Base-by-base conservation (phyloP, 2,329 filamentous ascomycete species). In the Amauroascus niger region DNA sequence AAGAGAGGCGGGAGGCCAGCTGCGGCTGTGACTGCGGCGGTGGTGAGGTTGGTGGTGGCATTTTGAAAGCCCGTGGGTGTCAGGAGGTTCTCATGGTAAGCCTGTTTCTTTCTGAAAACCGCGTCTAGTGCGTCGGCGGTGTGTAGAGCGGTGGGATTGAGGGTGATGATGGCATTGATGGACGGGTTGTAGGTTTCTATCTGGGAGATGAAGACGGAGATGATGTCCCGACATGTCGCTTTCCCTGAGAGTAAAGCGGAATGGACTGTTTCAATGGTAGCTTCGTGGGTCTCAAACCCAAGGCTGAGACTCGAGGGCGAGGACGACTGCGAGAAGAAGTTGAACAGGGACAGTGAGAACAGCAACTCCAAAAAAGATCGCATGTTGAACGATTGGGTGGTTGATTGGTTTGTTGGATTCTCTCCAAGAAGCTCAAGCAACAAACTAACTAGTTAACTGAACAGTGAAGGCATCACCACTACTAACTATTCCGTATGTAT, bases 191-290 rank as follows among this genome's bases (percentile, higher is more conserved):
- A 73, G 1, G 70, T 67, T 57, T 80, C 74, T 53, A 84, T 81
- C 14, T 80, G 74, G 1, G 76, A 68, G 18, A 84, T 64, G 61
- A 81, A 83, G 1, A 75, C 68, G 6, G 73, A 76, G 3, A 82
- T 72, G 0, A 83, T 68, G 18, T 72, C 71, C 13, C 75, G 74
- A 63, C 80, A 83, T 44, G 76, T 78, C 28, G 76, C 74, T 4
- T 74, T 65, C 8, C 76, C 71, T 20, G 73, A 73, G 61, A 75
- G 76, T 7, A 85, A 71, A 7, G 75, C 75, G 60, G 76, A 67
- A 56, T 83, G 81, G 6, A 82, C 73, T 1, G 71, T 72, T 28
- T 76, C 68, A 55, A 84, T 77, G 0, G 80, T 82, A 1, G 81
- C 77, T 67, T 83, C 80, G 49, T 76, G 69, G 9, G 75, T 66